Evolutionary conservation across 2,329 filamentous ascomycete species (phyloP).

Genomic region (Cladosporium austrohemisphaericum): DNA sequence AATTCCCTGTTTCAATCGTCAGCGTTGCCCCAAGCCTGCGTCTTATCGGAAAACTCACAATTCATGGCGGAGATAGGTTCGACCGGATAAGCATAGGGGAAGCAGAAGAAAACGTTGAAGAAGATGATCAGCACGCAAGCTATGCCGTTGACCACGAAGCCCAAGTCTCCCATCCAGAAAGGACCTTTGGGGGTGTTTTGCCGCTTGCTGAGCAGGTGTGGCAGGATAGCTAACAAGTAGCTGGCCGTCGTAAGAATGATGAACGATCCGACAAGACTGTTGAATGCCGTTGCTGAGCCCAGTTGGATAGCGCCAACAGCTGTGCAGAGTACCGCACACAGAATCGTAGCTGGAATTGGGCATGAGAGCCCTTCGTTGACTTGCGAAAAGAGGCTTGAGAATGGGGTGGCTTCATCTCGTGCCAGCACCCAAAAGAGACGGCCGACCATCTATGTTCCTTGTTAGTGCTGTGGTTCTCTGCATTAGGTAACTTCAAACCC

Average conservation of each 20-base stretch:
- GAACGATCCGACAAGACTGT: slow-evolving; percentile 35
- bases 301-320: slow-evolving; percentile 35
- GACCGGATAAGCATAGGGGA: slow-evolving; percentile 31
- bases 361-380: slow-evolving; percentile 56
- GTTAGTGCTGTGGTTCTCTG: slow-evolving; percentile 25
- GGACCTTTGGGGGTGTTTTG: slow-evolving; percentile 31
- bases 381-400: slow-evolving; percentile 49
- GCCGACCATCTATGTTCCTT: slow-evolving; percentile 49
- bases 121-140: slow-evolving; percentile 33
- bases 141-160: slow-evolving; percentile 32
- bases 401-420: slow-evolving; percentile 59
- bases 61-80: slow-evolving; percentile 25
- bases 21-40: slow-evolving; percentile 33
- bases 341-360: slow-evolving; percentile 57
- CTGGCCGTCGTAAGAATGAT: slow-evolving; percentile 34
- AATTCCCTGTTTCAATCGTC: slow-evolving; percentile 46
- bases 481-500: not conserved
- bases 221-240: slow-evolving; percentile 36
- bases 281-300: slow-evolving; percentile 33
- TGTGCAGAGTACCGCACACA: slow-evolving; percentile 51
- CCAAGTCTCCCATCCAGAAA: slow-evolving; percentile 35
- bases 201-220: slow-evolving; percentile 32
- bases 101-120: slow-evolving; percentile 37
- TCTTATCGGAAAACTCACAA: slow-evolving; percentile 35
- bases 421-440: slow-evolving; percentile 50